phyloP scores from a whole-genome alignment of 495 filamentous ascomycete species.

The Pseudotulostoma volvatum region DNA sequence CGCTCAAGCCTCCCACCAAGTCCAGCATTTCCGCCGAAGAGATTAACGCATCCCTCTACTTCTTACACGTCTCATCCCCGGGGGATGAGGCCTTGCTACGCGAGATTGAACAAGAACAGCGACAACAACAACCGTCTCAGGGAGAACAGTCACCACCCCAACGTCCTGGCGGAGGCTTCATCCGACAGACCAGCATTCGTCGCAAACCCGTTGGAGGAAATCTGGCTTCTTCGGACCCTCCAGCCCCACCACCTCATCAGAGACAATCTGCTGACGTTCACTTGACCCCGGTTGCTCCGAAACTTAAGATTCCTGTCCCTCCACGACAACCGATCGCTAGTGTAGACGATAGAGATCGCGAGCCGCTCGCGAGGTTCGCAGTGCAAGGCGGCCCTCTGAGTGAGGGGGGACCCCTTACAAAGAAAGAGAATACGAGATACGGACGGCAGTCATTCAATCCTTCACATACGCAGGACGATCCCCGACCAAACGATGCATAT shows the following conservation, averaged over 20 bases:
- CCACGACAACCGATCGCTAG: too few relatives aligned
- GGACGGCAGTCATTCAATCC: too few relatives aligned
- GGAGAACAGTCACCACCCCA: neutral
- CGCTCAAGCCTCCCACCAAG: constrained; percentile 70
- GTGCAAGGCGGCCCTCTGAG: too few relatives aligned
- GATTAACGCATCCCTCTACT: constrained; percentile 77
- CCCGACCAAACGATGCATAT: neutral
- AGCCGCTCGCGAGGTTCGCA: too few relatives aligned
- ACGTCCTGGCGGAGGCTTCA: constrained; percentile 6
- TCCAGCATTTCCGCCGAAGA: constrained; percentile 71
- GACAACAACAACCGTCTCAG: constrained; percentile 13
- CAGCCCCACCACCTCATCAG: neutral
- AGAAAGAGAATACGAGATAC: too few relatives aligned
- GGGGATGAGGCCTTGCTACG: constrained; percentile 39
- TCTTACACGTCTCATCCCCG: constrained; percentile 60
- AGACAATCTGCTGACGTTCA: too few relatives aligned
- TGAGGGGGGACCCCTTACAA: too few relatives aligned
- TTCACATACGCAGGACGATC: neutral
- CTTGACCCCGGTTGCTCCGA: too few relatives aligned
- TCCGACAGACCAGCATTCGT: constrained; percentile 19
- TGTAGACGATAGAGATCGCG: too few relatives aligned
- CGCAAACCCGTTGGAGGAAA: constrained; percentile 24
- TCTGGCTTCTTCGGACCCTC: neutral
- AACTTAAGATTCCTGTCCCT: too few relatives aligned
- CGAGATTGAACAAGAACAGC: constrained; percentile 25